phyloP scores from a whole-genome alignment of 169 alveolate species.

The Plasmodium gaboni region DNA sequence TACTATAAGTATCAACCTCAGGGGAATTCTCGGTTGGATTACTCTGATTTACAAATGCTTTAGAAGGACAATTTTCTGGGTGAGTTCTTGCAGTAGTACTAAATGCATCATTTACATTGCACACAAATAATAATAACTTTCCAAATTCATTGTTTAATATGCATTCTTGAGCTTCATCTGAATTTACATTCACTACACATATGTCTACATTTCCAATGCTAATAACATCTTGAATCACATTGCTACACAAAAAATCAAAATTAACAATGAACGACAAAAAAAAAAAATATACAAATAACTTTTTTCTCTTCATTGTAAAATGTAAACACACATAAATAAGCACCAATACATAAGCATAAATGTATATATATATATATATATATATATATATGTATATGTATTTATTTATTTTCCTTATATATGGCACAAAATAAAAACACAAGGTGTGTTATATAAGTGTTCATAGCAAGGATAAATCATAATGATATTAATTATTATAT shows the following conservation, averaged over 20 bases:
- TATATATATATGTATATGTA: no score
- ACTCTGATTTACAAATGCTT: conserved; percentile 25
- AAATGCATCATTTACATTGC: neutral
- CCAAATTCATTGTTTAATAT: conserved; percentile 55
- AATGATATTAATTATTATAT: no score
- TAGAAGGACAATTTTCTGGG: conserved; percentile 26
- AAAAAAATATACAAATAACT: no score
- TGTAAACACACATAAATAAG: no score
- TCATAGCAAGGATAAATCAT: no score
- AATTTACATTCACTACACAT: conserved; percentile 5
- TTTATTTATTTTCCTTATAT: no score
- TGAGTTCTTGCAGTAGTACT: neutral
- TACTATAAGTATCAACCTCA: conserved; percentile 36
- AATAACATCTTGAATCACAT: conserved; percentile 2
- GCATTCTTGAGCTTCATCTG: conserved; percentile 43
- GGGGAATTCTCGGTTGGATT: conserved; percentile 50
- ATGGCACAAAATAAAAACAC: no score
- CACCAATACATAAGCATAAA: no score
- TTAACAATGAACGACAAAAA: no score
- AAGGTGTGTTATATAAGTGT: no score
- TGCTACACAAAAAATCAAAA: neutral
- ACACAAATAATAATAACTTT: conserved; percentile 30
- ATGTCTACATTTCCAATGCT: conserved; percentile 21
- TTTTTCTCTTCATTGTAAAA: no score
- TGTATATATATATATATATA: no score